phyloP scores from a whole-genome alignment of 768 basidiomycete species.

The Phallus indusiatus region DNA sequence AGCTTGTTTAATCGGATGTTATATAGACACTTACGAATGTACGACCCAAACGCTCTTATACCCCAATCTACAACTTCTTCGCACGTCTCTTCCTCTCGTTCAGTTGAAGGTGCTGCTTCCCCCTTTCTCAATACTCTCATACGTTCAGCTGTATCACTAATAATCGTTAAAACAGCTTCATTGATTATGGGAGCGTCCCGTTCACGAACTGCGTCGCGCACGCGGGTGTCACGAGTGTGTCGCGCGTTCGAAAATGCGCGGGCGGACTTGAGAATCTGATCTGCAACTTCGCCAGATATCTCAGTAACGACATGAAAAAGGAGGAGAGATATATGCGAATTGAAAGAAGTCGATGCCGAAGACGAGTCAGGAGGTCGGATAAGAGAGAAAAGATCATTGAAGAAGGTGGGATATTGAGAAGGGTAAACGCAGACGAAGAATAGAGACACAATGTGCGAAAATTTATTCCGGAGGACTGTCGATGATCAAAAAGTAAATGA shows the following conservation, averaged over 20 bases:
- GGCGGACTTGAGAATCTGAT: slow-evolving; percentile 87
- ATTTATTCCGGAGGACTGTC: slow-evolving; percentile 87
- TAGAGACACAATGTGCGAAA: slow-evolving; percentile 81
- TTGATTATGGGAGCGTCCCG: slow-evolving; percentile 82
- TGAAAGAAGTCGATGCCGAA: slow-evolving; percentile 41
- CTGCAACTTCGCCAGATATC: slow-evolving; percentile 95
- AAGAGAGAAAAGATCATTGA: slow-evolving; percentile 66
- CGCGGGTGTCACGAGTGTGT: slow-evolving; percentile 70
- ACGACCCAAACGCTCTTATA: slow-evolving; percentile 85
- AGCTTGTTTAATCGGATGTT: not conserved
- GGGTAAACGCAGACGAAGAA: slow-evolving; percentile 85
- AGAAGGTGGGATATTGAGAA: slow-evolving; percentile 79
- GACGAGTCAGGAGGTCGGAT: slow-evolving; percentile 38
- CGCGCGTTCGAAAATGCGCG: slow-evolving; percentile 60
- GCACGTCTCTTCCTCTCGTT: slow-evolving; percentile 45
- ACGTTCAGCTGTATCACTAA: slow-evolving; percentile 58
- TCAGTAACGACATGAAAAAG: slow-evolving; percentile 90
- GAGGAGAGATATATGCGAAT: slow-evolving; percentile 77
- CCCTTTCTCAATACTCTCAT: slow-evolving; percentile 45
- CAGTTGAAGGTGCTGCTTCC: slow-evolving; percentile 29
- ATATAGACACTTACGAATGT: slow-evolving; percentile 65
- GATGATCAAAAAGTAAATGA: slow-evolving; percentile 11
- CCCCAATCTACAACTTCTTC: slow-evolving; percentile 87
- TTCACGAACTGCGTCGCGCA: slow-evolving; percentile 85
- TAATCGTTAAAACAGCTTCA: slow-evolving; percentile 75